phyloP scores from a whole-genome alignment of 1,139 yeast genomes.

The Taphrina deformans region DNA sequence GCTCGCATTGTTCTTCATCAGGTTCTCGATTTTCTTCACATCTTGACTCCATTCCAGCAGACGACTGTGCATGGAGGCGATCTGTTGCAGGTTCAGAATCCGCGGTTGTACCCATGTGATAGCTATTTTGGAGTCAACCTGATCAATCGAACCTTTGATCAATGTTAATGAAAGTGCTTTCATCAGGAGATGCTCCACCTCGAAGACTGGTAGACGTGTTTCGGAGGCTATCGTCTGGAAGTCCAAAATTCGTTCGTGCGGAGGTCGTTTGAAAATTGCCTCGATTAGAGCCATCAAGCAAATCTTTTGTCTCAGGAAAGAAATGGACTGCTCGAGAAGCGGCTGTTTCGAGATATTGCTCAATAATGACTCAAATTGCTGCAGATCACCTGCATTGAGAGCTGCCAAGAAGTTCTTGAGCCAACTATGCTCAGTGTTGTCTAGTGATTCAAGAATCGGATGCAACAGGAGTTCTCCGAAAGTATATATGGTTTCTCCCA shows the following conservation, averaged over 20 bases:
- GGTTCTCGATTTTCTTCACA: conserved; percentile 61
- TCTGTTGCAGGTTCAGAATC: conserved; percentile 78
- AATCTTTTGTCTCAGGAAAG: conserved; percentile 82
- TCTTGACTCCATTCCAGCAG: conserved; percentile 74
- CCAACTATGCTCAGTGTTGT: conserved; percentile 64
- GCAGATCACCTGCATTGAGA: conserved; percentile 76
- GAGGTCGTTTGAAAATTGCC: conserved; percentile 74
- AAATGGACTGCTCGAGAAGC: conserved; percentile 59
- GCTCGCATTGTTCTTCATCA: conserved; percentile 19
- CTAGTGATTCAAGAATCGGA: conserved; percentile 67
- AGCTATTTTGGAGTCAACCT: conserved; percentile 72
- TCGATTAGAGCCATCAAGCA: conserved; percentile 90
- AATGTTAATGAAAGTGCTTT: conserved; percentile 83
- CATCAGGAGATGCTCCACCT: conserved; percentile 88
- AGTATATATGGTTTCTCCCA: conserved; percentile 90
- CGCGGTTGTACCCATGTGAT: conserved; percentile 96
- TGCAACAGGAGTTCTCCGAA: conserved; percentile 93
- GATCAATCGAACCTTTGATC: conserved; percentile 83
- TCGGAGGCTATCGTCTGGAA: conserved; percentile 78
- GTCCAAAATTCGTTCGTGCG: conserved; percentile 69
- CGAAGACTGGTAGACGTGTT: conserved; percentile 63
- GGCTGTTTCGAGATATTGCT: conserved; percentile 55
- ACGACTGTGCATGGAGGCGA: conserved; percentile 69
- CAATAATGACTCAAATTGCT: conserved; percentile 56
- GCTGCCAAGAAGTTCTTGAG: conserved; percentile 66